phyloP scores from a whole-genome alignment of 148 eudicot species.

The Amaranthus hypochondriacus region DNA sequence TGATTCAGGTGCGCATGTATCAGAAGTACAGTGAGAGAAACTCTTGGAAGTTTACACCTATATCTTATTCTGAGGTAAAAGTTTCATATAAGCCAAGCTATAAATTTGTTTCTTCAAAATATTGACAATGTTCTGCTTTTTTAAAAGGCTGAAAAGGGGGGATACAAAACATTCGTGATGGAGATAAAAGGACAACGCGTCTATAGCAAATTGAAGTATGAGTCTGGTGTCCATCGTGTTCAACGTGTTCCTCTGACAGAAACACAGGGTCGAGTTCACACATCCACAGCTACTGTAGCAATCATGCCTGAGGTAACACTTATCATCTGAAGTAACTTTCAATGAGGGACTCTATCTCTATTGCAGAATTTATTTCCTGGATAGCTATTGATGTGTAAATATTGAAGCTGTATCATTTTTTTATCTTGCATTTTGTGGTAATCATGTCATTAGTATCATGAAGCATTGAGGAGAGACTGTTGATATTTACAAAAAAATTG shows the following conservation, averaged over 20 bases:
- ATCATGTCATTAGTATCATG: neutral
- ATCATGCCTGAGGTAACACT: conserved; percentile 93
- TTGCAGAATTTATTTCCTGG: conserved; percentile 5
- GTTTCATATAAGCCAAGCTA: conserved; percentile 7
- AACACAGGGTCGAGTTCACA: conserved; percentile 98
- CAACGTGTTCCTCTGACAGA: conserved; percentile 98
- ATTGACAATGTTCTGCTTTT: conserved; percentile 20
- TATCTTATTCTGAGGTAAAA: conserved; percentile 85
- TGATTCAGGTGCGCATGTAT: conserved; percentile 86
- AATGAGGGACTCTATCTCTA: neutral
- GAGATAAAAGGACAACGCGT: conserved; percentile 90
- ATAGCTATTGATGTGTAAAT: neutral
- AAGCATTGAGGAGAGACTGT: no score
- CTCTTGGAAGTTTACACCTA: conserved; percentile 69
- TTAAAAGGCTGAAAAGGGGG: conserved; percentile 81
- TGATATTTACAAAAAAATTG: no score
- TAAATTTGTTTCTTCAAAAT: neutral
- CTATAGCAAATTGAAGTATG: conserved; percentile 91
- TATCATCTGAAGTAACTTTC: conserved; percentile 5
- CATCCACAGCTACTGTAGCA: conserved; percentile 97
- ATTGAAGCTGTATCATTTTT: neutral
- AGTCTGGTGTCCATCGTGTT: conserved; percentile 98
- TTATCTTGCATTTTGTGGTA: neutral
- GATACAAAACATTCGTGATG: conserved; percentile 88
- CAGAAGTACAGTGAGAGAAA: conserved; percentile 78